These are phyloP conservation scores for Pyrenopolyporus hunteri DNA, from an alignment of 495 filamentous ascomycete species.

Conservation along the genomic window DNA sequence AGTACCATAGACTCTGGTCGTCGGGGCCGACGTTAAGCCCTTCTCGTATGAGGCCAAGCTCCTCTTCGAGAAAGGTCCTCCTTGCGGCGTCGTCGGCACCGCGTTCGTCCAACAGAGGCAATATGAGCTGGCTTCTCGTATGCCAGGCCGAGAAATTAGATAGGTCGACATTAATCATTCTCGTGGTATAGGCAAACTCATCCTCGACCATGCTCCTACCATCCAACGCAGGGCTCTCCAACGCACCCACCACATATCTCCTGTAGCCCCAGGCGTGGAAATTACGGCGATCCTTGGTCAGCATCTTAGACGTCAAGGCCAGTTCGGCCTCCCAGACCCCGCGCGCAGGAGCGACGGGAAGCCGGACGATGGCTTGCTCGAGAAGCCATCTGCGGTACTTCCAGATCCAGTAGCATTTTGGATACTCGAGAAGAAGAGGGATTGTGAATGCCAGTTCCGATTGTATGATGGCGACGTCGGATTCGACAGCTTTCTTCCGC, in stretches of 20 bases:
- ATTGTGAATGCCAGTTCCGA: slow-evolving; percentile 80
- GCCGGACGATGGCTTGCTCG: slow-evolving; percentile 66
- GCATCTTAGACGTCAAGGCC: slow-evolving; percentile 80
- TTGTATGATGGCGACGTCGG: slow-evolving; percentile 50
- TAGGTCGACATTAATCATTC: slow-evolving; percentile 80
- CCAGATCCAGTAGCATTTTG: slow-evolving; percentile 99
- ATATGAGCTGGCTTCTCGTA: slow-evolving; percentile 81
- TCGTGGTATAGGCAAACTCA: slow-evolving; percentile 88
- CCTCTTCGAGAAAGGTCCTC: slow-evolving; percentile 72
- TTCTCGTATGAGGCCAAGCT: slow-evolving; percentile 74
- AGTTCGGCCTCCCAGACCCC: slow-evolving; percentile 85
- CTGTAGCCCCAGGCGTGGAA: slow-evolving; percentile 98
- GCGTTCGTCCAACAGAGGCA: slow-evolving; percentile 72
- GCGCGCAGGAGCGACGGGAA: slow-evolving; percentile 60
- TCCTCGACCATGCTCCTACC: slow-evolving; percentile 69
- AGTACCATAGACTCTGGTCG: slow-evolving; percentile 96
- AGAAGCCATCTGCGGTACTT: slow-evolving; percentile 93
- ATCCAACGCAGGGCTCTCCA: slow-evolving; percentile 64
- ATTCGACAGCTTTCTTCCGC: slow-evolving; percentile 17
- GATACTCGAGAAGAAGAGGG: slow-evolving; percentile 79
- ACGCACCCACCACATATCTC: slow-evolving; percentile 68
- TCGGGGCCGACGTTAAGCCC: slow-evolving; percentile 85
- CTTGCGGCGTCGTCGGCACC: slow-evolving; percentile 66
- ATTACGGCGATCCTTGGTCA: slow-evolving; percentile 83
- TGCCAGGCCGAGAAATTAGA: slow-evolving; percentile 99